Base-by-base conservation (phyloP, 257 asterid genomes). In the Haberlea rhodopensis region DNA sequence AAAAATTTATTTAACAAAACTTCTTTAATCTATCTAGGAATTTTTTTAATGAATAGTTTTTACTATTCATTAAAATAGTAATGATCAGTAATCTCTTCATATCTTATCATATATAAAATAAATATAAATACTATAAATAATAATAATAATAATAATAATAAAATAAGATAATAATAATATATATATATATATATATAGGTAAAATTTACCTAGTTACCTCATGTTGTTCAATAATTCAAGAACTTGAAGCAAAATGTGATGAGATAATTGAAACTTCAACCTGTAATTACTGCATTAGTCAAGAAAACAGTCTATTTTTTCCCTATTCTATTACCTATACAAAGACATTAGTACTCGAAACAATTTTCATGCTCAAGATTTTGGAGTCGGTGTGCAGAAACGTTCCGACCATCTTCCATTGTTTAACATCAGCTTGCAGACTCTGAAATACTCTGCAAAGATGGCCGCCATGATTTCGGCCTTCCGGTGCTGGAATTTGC, bases 371-470 rank as follows among this genome's bases (percentile, higher is more conserved):
- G 9, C 24, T n/a, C n/a, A n/a, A n/a, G n/a, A n/a, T n/a, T n/a
- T n/a, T n/a, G n/a, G n/a, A n/a, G n/a, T n/a, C n/a, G n/a, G n/a
- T n/a, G n/a, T n/a, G n/a, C n/a, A n/a, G n/a, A n/a, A n/a, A n/a
- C n/a, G n/a, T n/a, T n/a, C n/a, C n/a, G n/a, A 19, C 57, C 25
- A 53, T 58, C 54, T 60, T 59, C n/a, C 6, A 21, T n/a, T 37
- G 40, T 8, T 67, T 6, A 13, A 4, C 19, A 43, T 43, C 65
- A 54, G 72, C 37, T 75, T 23, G 51, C 72, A 51, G 80, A 68
- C 73, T 85, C 91, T 0, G 88, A 81, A 51, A 85, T 85, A 75
- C 91, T 82, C 29, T 71, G 79, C 60, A 85, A 59, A 22, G 88
- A 78, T 11, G 91, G 91, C 53, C 82, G 78, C 91, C 91, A 85